phyloP scores from a whole-genome alignment of 2,329 filamentous ascomycete species.

The Cercospora canescens region DNA sequence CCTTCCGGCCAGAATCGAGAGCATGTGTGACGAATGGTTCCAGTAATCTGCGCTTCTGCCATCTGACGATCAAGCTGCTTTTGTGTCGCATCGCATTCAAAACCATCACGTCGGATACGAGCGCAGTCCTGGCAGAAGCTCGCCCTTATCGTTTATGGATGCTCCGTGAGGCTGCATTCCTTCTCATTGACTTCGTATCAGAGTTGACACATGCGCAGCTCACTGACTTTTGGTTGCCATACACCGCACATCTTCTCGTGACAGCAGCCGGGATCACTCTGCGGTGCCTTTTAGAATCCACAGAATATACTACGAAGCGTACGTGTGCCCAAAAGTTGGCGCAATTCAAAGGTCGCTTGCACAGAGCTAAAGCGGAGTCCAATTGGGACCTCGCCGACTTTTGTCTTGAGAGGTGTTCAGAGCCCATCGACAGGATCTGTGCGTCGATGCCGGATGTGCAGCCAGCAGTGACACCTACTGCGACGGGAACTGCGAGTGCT shows the following conservation, averaged over 20 bases:
- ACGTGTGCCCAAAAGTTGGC: conserved; percentile 43
- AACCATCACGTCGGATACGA: conserved; percentile 26
- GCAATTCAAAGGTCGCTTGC: conserved; percentile 7
- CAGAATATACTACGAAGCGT: conserved; percentile 47
- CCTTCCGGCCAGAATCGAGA: background rate
- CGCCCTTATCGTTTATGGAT: conserved; percentile 41
- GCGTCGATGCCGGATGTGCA: background rate
- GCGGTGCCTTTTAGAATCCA: conserved; percentile 53
- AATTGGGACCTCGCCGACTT: conserved; percentile 57
- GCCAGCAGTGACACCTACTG: background rate
- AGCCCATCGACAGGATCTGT: conserved; percentile 39
- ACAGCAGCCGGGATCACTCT: conserved; percentile 56
- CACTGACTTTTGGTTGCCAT: conserved; percentile 54
- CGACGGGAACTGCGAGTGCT: background rate
- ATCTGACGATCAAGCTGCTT: conserved; percentile 41
- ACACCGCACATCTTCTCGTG: conserved; percentile 55
- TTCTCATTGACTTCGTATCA: conserved; percentile 52
- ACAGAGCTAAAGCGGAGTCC: conserved; percentile 1
- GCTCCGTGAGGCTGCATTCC: conserved; percentile 51
- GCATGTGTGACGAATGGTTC: conserved; percentile 19
- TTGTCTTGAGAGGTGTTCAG: conserved; percentile 48
- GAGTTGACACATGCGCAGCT: conserved; percentile 50
- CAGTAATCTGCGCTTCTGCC: conserved; percentile 44
- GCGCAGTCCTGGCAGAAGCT: conserved; percentile 26
- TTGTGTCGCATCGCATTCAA: conserved; percentile 39